These are phyloP conservation scores for Trichoderma koningiopsis DNA, from an alignment of 2,329 filamentous ascomycete species.

Conservation along the genomic window DNA sequence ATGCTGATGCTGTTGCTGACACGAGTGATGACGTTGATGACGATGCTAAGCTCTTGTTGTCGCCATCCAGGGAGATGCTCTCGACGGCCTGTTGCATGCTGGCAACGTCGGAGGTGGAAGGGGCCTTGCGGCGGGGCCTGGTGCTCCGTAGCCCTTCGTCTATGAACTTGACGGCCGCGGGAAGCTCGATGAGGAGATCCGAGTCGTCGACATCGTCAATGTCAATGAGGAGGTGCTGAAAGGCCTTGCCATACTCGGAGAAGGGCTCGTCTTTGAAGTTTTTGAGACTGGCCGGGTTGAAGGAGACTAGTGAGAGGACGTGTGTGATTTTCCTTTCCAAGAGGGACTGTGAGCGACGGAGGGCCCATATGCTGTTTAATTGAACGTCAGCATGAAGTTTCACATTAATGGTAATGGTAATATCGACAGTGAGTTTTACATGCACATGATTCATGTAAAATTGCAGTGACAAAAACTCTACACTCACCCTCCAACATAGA, in stretches of 20 bases:
- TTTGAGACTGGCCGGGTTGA: constrained; percentile 44
- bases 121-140: constrained; percentile 8
- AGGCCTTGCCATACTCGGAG: constrained; percentile 57
- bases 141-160: constrained; percentile 63
- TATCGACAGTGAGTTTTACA: not conserved
- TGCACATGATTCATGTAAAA: not conserved
- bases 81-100: constrained; percentile 25
- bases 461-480: not conserved
- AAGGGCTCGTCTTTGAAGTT: constrained; percentile 53
- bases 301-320: constrained; percentile 78
- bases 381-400: not conserved
- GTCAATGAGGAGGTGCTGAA: constrained; percentile 75
- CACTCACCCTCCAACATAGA: constrained; percentile 46
- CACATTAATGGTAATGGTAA: not conserved
- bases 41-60: not conserved
- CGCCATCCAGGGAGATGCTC: not conserved
- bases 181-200: constrained; percentile 80
- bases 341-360: constrained; percentile 72
- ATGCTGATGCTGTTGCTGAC: not conserved
- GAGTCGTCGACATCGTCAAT: constrained; percentile 91
- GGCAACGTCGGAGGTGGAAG: constrained; percentile 3
- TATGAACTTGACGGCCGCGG: constrained; percentile 79
- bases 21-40: not conserved
- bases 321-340: constrained; percentile 79
- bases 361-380: constrained; percentile 70